phyloP scores from a whole-genome alignment of 1,284 basidiomycete genomes.

The Coniferiporia sulphurascens region DNA sequence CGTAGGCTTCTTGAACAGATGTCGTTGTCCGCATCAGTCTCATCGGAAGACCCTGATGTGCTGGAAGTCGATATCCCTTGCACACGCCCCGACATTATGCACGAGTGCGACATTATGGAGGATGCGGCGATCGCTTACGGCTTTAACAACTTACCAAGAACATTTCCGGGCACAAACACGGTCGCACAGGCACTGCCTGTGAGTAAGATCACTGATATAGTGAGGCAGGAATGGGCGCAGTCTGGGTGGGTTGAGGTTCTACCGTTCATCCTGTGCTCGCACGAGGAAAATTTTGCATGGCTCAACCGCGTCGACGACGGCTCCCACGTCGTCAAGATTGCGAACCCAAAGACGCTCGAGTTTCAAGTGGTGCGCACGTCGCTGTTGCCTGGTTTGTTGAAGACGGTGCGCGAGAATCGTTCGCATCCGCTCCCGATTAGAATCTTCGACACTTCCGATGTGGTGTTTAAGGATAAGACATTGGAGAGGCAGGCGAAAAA shows the following conservation, averaged over 20 bases:
- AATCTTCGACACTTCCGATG: conserved; percentile 92
- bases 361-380: conserved; percentile 98
- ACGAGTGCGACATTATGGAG: conserved; percentile 98
- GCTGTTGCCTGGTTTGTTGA: conserved; percentile 91
- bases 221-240: conserved; percentile 88
- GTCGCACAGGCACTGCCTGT: conserved; percentile 90
- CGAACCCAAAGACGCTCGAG: conserved; percentile 96
- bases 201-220: conserved; percentile 87
- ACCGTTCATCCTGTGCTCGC: conserved; percentile 95
- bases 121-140: conserved; percentile 97
- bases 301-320: conserved; percentile 85
- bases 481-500: conserved; percentile 86
- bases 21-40: conserved; percentile 56
- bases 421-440: conserved; percentile 90
- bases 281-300: conserved; percentile 96
- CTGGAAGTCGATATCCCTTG: conserved; percentile 78
- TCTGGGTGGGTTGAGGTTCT: conserved; percentile 96
- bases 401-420: conserved; percentile 95
- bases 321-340: conserved; percentile 81
- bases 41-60: conserved; percentile 52
- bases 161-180: conserved; percentile 93
- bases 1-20: conserved; percentile 70
- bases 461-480: conserved; percentile 81
- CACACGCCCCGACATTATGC: conserved; percentile 94
- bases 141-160: conserved; percentile 92